Evolutionary conservation across 768 basidiomycete species (phyloP).

Genomic region (Trametes sanguinea): DNA sequence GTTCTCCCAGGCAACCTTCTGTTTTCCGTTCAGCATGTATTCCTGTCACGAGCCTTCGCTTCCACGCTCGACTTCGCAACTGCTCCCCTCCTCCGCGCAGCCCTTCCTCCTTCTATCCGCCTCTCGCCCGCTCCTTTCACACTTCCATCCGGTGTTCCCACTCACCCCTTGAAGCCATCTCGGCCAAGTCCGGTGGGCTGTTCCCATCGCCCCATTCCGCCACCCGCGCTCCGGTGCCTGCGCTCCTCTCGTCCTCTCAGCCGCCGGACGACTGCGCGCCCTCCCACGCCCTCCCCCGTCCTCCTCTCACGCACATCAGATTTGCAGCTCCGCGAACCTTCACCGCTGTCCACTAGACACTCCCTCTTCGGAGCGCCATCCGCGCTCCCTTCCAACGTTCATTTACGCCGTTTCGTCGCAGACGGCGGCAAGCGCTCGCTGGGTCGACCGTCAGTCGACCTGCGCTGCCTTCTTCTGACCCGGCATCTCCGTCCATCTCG

Average conservation of each 20-base stretch:
- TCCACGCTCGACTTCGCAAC: not conserved
- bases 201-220: not conserved
- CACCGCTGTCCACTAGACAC: not conserved
- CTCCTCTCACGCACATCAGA: not conserved
- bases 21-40: not conserved
- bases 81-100: not conserved
- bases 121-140: not conserved
- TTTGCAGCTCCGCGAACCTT: slow-evolving; percentile 7
- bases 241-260: too few species aligned
- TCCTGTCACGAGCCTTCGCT: not conserved
- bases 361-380: not conserved
- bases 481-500: too few species aligned
- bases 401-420: not conserved
- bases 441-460: too few species aligned
- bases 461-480: too few species aligned
- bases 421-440: too few species aligned
- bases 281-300: not conserved
- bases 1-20: slow-evolving; percentile 2
- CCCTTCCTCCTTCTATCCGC: not conserved
- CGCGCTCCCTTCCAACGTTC: not conserved
- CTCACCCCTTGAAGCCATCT: not conserved
- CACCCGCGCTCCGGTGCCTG: not conserved
- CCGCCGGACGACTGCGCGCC: too few species aligned
- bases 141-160: slow-evolving; percentile 1
- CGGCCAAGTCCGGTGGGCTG: not conserved